Conservation (phyloP, 2,329 filamentous ascomycete species). For the Trichoderma arundinaceum region DNA sequence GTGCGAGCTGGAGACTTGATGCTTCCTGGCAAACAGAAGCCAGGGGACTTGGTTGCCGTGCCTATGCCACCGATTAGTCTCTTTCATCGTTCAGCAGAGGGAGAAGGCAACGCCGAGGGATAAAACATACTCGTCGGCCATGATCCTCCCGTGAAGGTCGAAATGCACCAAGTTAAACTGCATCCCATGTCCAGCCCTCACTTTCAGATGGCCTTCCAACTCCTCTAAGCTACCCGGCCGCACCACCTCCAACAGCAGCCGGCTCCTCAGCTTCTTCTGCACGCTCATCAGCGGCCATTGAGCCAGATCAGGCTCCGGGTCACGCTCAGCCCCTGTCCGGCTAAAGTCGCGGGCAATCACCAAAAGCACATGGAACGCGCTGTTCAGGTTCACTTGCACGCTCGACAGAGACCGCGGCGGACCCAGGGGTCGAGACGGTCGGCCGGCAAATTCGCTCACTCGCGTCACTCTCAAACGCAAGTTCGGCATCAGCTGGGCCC, state of each 20-base stretch:
- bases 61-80: constrained; percentile 26
- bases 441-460: constrained; percentile 37
- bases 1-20: constrained; percentile 31
- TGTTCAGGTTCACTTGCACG: constrained; percentile 34
- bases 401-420: constrained; percentile 33
- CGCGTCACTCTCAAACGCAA: constrained; percentile 38
- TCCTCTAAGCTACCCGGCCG: constrained; percentile 39
- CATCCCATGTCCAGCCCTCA: constrained; percentile 36
- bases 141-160: constrained; percentile 40
- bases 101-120: background rate
- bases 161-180: constrained; percentile 41
- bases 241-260: constrained; percentile 39
- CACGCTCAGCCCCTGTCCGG: constrained; percentile 37
- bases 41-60: constrained; percentile 36
- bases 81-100: background rate
- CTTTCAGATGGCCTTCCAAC: constrained; percentile 36
- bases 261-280: constrained; percentile 39
- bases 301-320: constrained; percentile 41
- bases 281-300: constrained; percentile 41
- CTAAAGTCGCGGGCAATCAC: constrained; percentile 41
- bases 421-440: constrained; percentile 19
- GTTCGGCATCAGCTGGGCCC: constrained; percentile 33
- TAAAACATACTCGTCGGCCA: constrained; percentile 37
- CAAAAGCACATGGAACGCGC: constrained; percentile 38
- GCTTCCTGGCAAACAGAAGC: constrained; percentile 39